Base-by-base conservation (phyloP, 257 asterid species). In the Knoxia roxburghii region DNA sequence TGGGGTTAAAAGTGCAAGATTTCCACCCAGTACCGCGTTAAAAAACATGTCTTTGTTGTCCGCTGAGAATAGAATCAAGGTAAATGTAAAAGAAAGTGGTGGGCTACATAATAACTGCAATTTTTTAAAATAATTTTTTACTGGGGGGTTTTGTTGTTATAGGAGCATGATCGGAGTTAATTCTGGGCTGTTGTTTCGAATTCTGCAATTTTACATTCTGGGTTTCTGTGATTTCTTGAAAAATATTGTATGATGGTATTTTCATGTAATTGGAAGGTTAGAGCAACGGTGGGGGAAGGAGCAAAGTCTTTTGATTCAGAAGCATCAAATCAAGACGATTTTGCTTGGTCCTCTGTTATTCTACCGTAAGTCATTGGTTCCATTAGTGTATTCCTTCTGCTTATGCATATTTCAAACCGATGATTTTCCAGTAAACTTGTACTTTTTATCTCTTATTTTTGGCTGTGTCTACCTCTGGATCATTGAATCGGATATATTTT, bases 341-440 rank as follows among this genome's bases (percentile, higher is more conserved):
- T 92, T 78, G 59, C 84, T 70, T 92, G 97, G 98, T 57, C 88
- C 55, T 88, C 95, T 72, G 95, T 90, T 75, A 70, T 88, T 66
- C 71, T 92, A 69, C 98, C 98, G 98, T 92, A 77, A 69, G 96
- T 77, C 45, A 43, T 73, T 69, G 52, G 8, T 30, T 59, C 2
- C 11, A 24, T 15, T 45, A 20, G 11, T 50, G 56, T 4, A 11
- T 15, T 63, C 41, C 29, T 39, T 8, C 20, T 55, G 26, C 20
- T 33, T 27, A 56, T 23, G 13, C 35, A 37, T 32, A 2, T 46
- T 41, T 14, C 23, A 32, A 8, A 23, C 54, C 54, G 51, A 17
- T 54, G 40, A 27, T 7, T 15, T 61, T 49, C 40, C 48, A 30
- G 55, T 52, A 6, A 41, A 33, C 0, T 32, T 63, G 35, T 7